Evolutionary conservation across 371 early-diverging fungal species (phyloP).

Genomic region (Syncephalastrum contaminatum): DNA sequence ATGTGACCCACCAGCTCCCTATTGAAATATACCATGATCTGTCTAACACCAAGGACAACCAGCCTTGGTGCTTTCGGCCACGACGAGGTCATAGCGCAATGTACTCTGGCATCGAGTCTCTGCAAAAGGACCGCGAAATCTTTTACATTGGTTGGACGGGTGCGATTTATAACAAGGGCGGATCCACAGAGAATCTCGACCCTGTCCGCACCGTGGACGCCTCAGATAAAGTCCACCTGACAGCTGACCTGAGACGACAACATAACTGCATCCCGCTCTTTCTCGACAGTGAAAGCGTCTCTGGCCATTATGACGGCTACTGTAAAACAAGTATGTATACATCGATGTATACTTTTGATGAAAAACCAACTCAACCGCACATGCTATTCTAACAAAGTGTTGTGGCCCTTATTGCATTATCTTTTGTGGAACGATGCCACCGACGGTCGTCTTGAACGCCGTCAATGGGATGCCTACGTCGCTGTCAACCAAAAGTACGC

Average conservation of each 20-base stretch:
- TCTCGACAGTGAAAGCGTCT: slow-evolving; percentile 66
- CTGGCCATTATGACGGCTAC: slow-evolving; percentile 86
- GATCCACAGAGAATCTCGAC: slow-evolving; percentile 24
- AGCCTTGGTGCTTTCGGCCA: slow-evolving; percentile 25
- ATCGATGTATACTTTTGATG: background rate
- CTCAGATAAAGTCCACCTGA: slow-evolving; percentile 36
- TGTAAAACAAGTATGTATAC: slow-evolving; percentile 78
- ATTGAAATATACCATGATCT: slow-evolving; percentile 12
- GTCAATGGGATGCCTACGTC: slow-evolving; percentile 85
- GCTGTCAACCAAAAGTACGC: slow-evolving; percentile 87
- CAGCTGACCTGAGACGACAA: slow-evolving; percentile 41
- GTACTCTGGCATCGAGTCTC: slow-evolving; percentile 68
- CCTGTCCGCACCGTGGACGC: slow-evolving; percentile 22
- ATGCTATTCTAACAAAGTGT: slow-evolving; percentile 43
- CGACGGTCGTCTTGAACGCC: slow-evolving; percentile 63
- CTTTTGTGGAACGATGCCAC: slow-evolving; percentile 87
- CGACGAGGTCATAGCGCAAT: slow-evolving; percentile 78
- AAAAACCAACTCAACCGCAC: background rate
- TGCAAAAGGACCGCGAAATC: slow-evolving; percentile 46
- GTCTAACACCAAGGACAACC: background rate
- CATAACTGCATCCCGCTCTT: slow-evolving; percentile 75
- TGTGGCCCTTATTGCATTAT: slow-evolving; percentile 99
- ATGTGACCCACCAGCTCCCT: slow-evolving; percentile 53
- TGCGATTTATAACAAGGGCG: slow-evolving; percentile 41
- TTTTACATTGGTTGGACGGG: slow-evolving; percentile 74